Percentiles rank a stretch among this genome's conserved stretches.
These are phyloP conservation scores for Abrus precatorius DNA, from an alignment of 306 rosid genomes.

Conservation along the genomic window DNA sequence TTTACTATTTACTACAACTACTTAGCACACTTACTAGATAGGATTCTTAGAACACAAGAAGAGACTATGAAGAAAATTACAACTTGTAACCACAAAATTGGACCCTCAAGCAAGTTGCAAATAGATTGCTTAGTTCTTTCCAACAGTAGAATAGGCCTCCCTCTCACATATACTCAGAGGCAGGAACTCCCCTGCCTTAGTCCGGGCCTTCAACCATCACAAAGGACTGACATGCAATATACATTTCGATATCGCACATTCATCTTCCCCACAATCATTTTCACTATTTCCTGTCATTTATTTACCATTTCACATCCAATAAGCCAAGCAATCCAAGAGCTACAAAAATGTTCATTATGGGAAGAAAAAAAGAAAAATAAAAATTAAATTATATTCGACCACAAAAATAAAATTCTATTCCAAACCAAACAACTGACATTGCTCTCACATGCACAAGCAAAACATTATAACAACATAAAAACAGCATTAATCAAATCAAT, in stretches of 20 bases:
- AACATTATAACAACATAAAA: constrained; percentile 12
- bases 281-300: neutral
- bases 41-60: too few relatives aligned
- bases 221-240: neutral
- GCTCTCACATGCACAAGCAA: constrained; percentile 14
- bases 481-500: constrained; percentile 27
- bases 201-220: neutral
- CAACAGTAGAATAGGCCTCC: constrained; percentile 26
- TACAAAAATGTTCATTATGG: neutral
- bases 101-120: neutral
- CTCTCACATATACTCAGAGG: constrained; percentile 19
- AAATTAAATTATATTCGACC: neutral
- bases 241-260: neutral
- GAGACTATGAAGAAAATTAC: neutral
- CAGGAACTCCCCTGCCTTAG: neutral
- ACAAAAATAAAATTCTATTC: neutral
- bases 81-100: neutral
- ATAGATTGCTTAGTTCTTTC: constrained; percentile 30
- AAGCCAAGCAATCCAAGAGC: constrained; percentile 13
- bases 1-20: too few relatives aligned
- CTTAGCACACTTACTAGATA: too few relatives aligned
- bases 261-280: constrained; percentile 20
- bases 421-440: constrained; percentile 36
- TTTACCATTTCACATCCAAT: constrained; percentile 26
- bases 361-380: neutral